Percentiles rank a stretch among this genome's conserved stretches.
phyloP scores from a whole-genome alignment of 2,329 filamentous ascomycete genomes.

The Stromatinia cepivora region DNA sequence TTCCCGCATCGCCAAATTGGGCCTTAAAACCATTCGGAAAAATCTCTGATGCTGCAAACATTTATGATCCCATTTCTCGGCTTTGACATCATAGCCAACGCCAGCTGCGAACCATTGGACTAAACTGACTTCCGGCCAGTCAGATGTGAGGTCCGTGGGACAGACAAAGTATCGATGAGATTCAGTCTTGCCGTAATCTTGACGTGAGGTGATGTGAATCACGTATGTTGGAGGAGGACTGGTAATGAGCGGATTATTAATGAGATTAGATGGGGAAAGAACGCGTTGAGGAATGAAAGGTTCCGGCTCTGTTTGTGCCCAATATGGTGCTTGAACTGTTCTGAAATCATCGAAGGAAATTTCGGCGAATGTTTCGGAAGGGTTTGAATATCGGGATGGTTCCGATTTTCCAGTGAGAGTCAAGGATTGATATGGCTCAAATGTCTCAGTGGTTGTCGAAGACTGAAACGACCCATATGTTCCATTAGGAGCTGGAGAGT shows the following conservation, averaged over 20 bases:
- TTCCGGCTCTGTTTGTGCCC: conserved; percentile 6
- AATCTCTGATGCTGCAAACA: conserved; percentile 33
- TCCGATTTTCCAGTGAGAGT: not conserved
- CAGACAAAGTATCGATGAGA: conserved; percentile 38
- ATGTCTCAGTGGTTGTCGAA: not conserved
- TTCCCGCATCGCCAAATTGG: conserved; percentile 32
- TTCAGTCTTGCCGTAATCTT: conserved; percentile 35
- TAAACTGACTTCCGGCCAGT: conserved; percentile 35
- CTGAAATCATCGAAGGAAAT: conserved; percentile 15
- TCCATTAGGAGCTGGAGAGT: not conserved
- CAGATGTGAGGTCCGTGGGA: conserved; percentile 29
- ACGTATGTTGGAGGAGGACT: conserved; percentile 30
- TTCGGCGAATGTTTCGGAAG: not conserved
- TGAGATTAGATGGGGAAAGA: conserved; percentile 30
- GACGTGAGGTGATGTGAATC: conserved; percentile 35
- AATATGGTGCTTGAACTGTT: not conserved
- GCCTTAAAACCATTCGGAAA: conserved; percentile 35
- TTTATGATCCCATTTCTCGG: conserved; percentile 38
- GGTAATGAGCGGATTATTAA: conserved; percentile 33
- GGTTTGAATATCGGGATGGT: not conserved
- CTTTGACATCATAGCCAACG: conserved; percentile 32
- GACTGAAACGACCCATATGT: not conserved
- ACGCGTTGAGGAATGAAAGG: conserved; percentile 25
- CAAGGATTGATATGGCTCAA: not conserved
- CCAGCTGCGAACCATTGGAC: conserved; percentile 37